Percentiles rank a stretch among this genome's conserved stretches.
Conservation (phyloP, 108 stramenopile genomes). For the Seminavis robusta region DNA sequence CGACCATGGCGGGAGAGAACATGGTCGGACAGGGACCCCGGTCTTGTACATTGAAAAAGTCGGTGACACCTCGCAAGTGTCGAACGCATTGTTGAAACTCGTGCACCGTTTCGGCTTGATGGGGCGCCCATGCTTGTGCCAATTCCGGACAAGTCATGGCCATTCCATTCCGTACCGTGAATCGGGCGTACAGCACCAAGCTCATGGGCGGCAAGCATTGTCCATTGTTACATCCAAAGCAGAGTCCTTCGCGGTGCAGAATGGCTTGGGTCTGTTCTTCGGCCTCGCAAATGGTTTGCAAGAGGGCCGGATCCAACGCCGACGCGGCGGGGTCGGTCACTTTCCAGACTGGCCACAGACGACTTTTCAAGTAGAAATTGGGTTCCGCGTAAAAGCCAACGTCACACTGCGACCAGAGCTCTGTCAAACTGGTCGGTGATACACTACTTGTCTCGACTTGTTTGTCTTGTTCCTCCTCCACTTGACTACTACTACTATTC, state of each 20-base stretch:
- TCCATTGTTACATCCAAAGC: constrained; percentile 21
- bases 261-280: constrained; percentile 33
- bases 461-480: no score
- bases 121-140: constrained; percentile 14
- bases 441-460: no score
- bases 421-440: no score
- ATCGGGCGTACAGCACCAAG: constrained; percentile 33
- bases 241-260: constrained; percentile 27
- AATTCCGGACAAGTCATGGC: constrained; percentile 34
- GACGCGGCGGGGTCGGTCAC: not conserved
- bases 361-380: constrained; percentile 3
- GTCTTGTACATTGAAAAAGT: not conserved
- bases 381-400: not conserved
- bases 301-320: constrained; percentile 9
- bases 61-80: constrained; percentile 1
- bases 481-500: not conserved
- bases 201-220: constrained; percentile 41
- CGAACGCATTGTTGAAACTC: constrained; percentile 16
- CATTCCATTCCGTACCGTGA: constrained; percentile 21
- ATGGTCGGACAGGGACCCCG: constrained; percentile 17
- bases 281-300: constrained; percentile 31
- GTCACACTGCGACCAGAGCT: not conserved
- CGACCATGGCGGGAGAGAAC: constrained; percentile 28
- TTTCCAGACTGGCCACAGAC: constrained; percentile 42
- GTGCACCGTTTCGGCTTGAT: constrained; percentile 11